Evolutionary conservation across 2,329 filamentous ascomycete species (phyloP).

Genomic region (Xylaria hypoxylon): DNA sequence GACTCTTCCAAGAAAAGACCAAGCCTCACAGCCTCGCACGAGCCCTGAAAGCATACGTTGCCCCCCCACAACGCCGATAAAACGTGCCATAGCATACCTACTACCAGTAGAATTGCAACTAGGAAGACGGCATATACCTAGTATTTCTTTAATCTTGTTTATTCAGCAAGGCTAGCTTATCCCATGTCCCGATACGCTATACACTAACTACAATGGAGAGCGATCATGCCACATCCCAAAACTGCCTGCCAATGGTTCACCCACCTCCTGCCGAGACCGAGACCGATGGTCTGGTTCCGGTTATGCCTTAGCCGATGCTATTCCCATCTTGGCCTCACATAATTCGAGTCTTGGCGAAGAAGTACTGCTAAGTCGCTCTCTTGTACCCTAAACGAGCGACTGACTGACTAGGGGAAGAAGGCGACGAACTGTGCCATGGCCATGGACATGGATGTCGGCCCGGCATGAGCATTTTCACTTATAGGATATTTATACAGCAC

Average conservation of each 20-base stretch:
- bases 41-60: constrained; percentile 1
- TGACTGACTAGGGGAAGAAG: background rate
- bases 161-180: constrained; percentile 7
- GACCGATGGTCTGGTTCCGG: constrained; percentile 15
- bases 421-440: constrained; percentile 3
- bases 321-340: constrained; percentile 22
- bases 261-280: constrained; percentile 14
- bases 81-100: background rate
- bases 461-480: background rate
- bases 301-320: background rate
- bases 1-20: constrained; percentile 16
- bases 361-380: constrained; percentile 29
- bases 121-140: background rate
- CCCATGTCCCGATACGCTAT: background rate
- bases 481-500: background rate
- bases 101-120: background rate
- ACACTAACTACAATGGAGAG: background rate
- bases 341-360: constrained; percentile 19
- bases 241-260: constrained; percentile 3
- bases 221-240: constrained; percentile 1
- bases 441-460: background rate
- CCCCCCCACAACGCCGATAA: constrained; percentile 4
- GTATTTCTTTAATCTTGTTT: background rate
- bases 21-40: constrained; percentile 28
- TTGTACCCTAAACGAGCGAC: constrained; percentile 15